These are phyloP conservation scores for Debaryomyces subglobosus DNA, from an alignment of 1,139 yeast genomes.

Conservation along the genomic window DNA sequence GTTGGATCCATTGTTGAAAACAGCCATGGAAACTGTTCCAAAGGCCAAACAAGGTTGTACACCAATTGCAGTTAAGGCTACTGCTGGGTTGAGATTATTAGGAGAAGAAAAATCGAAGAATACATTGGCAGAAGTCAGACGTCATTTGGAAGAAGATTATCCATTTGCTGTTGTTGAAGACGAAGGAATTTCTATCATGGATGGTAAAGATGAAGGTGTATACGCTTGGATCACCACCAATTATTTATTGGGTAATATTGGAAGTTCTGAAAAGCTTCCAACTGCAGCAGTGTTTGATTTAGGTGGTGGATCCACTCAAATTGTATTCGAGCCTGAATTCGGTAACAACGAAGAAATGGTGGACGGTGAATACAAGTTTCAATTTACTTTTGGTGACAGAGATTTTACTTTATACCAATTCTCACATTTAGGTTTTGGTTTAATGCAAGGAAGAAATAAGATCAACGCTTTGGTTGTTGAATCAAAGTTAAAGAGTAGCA, in stretches of 20 bases:
- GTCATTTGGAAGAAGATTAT: slow-evolving; percentile 72
- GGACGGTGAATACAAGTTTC: slow-evolving; percentile 89
- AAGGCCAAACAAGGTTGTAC: slow-evolving; percentile 72
- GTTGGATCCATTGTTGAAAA: slow-evolving; percentile 74
- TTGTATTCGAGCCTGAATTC: slow-evolving; percentile 91
- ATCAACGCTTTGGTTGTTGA: slow-evolving; percentile 65
- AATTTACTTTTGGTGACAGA: slow-evolving; percentile 77
- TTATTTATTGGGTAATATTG: slow-evolving; percentile 89
- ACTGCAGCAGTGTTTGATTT: slow-evolving; percentile 97
- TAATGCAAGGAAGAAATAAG: slow-evolving; percentile 90
- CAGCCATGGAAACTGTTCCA: slow-evolving; percentile 80
- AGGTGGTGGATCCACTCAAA: slow-evolving; percentile 99
- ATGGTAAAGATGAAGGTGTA: slow-evolving; percentile 97
- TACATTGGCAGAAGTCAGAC: slow-evolving; percentile 75
- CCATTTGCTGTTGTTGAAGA: slow-evolving; percentile 90
- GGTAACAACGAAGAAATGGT: slow-evolving; percentile 59
- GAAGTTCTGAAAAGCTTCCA: slow-evolving; percentile 66
- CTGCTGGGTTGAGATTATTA: slow-evolving; percentile 91
- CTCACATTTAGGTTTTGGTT: slow-evolving; percentile 94
- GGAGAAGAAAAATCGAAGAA: slow-evolving; percentile 74
- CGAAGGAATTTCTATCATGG: slow-evolving; percentile 90
- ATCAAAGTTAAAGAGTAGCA: slow-evolving; percentile 43
- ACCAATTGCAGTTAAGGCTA: slow-evolving; percentile 95
- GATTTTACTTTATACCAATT: slow-evolving; percentile 87
- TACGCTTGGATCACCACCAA: slow-evolving; percentile 98